Conservation (phyloP, 2,329 filamentous ascomycete genomes). For the Botrytis fabae region DNA sequence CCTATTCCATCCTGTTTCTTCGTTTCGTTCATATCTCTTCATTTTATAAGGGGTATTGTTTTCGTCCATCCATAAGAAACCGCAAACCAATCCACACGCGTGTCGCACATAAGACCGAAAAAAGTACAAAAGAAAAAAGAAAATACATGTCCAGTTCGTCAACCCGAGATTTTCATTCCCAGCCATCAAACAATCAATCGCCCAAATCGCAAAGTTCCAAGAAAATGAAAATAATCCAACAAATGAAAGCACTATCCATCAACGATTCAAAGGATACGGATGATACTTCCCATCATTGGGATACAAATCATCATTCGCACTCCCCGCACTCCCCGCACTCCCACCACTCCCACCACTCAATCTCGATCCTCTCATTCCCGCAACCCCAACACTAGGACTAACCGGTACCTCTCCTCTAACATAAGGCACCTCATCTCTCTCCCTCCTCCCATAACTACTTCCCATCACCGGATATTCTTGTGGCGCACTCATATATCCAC, state of each 20-base stretch:
- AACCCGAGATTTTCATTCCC: neutral
- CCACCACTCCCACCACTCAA: constrained; percentile 7
- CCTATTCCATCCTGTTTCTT: neutral
- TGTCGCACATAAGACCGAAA: neutral
- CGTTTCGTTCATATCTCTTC: neutral
- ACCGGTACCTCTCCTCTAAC: constrained; percentile 15
- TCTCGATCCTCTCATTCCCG: neutral
- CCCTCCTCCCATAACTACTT: neutral
- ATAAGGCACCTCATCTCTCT: constrained; percentile 13
- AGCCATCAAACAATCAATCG: neutral
- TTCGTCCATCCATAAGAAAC: neutral
- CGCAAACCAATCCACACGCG: neutral
- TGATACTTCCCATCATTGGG: constrained; percentile 38
- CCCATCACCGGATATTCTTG: constrained; percentile 11
- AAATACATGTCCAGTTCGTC: neutral
- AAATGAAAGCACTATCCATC: neutral
- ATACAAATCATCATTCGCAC: constrained; percentile 15
- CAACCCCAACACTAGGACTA: neutral
- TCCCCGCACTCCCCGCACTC: constrained; percentile 16
- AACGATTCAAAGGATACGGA: constrained; percentile 23
- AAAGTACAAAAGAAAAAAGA: neutral
- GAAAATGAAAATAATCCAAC: neutral
- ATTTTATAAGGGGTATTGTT: neutral
- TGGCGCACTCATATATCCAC: constrained; percentile 10
- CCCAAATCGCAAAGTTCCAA: neutral